Percentiles rank a stretch among this genome's conserved stretches.
These are phyloP conservation scores for Aspergillus aculeatus DNA, from an alignment of 2,329 filamentous ascomycete species.

Conservation along the genomic window DNA sequence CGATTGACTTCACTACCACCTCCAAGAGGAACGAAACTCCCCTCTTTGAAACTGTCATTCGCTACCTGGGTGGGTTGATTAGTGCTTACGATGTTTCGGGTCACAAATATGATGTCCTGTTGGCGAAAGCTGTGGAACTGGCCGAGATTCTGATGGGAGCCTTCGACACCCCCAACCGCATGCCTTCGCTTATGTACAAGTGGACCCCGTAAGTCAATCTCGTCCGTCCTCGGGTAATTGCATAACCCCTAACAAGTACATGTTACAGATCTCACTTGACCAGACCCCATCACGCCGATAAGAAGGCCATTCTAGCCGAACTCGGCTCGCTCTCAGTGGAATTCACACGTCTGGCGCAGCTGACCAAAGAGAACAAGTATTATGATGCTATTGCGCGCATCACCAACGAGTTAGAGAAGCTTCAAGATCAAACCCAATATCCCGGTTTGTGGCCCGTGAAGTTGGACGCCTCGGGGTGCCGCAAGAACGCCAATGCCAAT, in stretches of 20 bases:
- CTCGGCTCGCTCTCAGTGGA: constrained; percentile 80
- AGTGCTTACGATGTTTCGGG: constrained; percentile 84
- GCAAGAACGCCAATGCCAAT: constrained; percentile 33
- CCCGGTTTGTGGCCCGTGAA: constrained; percentile 77
- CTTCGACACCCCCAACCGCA: constrained; percentile 90
- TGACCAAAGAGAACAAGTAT: constrained; percentile 78
- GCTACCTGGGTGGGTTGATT: constrained; percentile 83
- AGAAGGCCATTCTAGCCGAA: constrained; percentile 61
- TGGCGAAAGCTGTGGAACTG: constrained; percentile 76
- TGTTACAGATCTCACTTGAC: constrained; percentile 1
- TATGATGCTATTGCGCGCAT: constrained; percentile 88
- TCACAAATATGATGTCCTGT: constrained; percentile 64
- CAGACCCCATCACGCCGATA: constrained; percentile 61
- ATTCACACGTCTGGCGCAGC: constrained; percentile 82
- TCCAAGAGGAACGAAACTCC: constrained; percentile 68
- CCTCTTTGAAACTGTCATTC: constrained; percentile 89
- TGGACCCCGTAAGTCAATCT: constrained; percentile 62
- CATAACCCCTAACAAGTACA: not conserved
- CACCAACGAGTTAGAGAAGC: constrained; percentile 72
- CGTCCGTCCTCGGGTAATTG: too few relatives aligned
- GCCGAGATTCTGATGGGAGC: constrained; percentile 77
- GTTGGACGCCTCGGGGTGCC: constrained; percentile 78
- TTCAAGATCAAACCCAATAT: constrained; percentile 69
- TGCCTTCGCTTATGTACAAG: constrained; percentile 78
- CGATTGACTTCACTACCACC: constrained; percentile 77